Percentiles rank a stretch among this genome's conserved stretches.
These are phyloP conservation scores for Capsicum chinense DNA, from an alignment of 257 asterid species.

Conservation along the genomic window DNA sequence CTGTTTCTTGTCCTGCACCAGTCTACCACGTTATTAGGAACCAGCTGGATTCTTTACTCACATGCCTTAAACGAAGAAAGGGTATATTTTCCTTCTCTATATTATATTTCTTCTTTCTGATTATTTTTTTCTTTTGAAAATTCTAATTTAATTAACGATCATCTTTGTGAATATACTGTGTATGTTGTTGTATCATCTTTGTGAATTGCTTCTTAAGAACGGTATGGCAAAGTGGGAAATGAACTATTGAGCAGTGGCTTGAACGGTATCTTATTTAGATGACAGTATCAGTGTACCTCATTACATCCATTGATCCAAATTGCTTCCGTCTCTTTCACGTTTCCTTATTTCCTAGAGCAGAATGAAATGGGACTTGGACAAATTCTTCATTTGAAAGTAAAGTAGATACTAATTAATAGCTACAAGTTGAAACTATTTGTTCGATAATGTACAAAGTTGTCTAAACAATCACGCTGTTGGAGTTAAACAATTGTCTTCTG, in stretches of 20 bases:
- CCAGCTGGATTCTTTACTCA: constrained; percentile 58
- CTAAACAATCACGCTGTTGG: not conserved
- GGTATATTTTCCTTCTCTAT: constrained; percentile 48
- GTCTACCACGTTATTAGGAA: constrained; percentile 65
- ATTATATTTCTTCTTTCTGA: not conserved
- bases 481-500: not conserved
- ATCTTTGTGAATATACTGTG: not conserved
- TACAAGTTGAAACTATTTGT: not conserved
- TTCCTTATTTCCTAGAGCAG: constrained; percentile 13
- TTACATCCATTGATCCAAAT: constrained; percentile 1
- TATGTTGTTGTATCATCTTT: not conserved
- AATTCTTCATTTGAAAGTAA: constrained; percentile 2
- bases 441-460: not conserved
- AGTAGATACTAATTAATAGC: not conserved
- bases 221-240: not conserved
- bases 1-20: constrained; percentile 77
- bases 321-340: not conserved
- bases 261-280: not conserved
- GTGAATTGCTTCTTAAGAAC: constrained; percentile 19
- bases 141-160: not conserved
- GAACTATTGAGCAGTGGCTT: constrained; percentile 19
- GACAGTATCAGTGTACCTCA: not conserved
- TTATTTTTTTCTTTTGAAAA: not conserved
- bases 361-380: not conserved
- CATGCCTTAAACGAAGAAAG: constrained; percentile 47